Conservation (phyloP, 2,329 filamentous ascomycete species). For the Kalmusia sp. region DNA sequence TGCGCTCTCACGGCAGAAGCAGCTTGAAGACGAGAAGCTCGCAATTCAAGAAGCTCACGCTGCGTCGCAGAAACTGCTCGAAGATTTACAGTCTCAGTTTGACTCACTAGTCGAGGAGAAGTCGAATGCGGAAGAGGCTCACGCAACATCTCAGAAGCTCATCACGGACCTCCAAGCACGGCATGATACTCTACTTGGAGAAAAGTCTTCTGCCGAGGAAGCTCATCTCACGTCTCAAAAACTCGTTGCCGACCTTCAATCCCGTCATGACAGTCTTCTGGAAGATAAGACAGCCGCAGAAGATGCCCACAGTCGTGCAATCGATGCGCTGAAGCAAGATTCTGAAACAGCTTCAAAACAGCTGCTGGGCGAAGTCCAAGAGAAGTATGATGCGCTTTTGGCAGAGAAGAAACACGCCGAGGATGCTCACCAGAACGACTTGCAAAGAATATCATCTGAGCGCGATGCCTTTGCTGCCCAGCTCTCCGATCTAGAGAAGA, state of each 20-base stretch:
- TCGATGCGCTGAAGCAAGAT: conserved; percentile 40
- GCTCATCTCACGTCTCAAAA: conserved; percentile 28
- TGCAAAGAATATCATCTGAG: conserved; percentile 25
- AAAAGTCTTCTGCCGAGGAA: conserved; percentile 26
- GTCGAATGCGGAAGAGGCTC: conserved; percentile 19
- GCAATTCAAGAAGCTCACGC: conserved; percentile 28
- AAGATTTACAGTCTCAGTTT: conserved; percentile 31
- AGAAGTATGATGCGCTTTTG: conserved; percentile 28
- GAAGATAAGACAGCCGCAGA: conserved; percentile 39
- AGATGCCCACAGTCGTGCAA: conserved; percentile 34
- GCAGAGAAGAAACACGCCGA: conserved; percentile 28
- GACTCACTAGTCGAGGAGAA: conserved; percentile 31
- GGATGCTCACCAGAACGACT: conserved; percentile 23
- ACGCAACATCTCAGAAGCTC: conserved; percentile 18
- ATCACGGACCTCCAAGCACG: conserved; percentile 26
- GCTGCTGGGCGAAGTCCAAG: conserved; percentile 34
- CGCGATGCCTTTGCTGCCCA: conserved; percentile 26
- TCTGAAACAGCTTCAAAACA: conserved; percentile 36
- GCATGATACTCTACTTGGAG: conserved; percentile 23
- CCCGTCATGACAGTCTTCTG: conserved; percentile 34
- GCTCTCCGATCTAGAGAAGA: conserved; percentile 31
- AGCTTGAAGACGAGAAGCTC: conserved; percentile 32
- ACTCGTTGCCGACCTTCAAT: conserved; percentile 38
- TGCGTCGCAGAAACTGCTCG: conserved; percentile 27
- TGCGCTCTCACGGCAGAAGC: conserved; percentile 29